Conservation (phyloP, 805 yeast species). For the Komagataella kurtzmanii region DNA sequence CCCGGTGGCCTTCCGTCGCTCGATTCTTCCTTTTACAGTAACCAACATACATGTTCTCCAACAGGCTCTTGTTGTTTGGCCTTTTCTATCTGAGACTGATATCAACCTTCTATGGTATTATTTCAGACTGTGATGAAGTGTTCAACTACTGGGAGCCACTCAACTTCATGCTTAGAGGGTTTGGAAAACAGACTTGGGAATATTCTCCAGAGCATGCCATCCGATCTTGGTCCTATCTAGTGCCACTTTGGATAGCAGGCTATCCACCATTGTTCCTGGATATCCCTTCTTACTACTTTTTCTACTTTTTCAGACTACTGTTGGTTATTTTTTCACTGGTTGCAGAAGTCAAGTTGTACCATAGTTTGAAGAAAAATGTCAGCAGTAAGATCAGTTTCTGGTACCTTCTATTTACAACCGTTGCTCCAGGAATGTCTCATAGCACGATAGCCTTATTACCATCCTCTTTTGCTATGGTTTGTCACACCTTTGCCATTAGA, state of each 20-base stretch:
- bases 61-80: not conserved
- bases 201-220: slow-evolving; percentile 85
- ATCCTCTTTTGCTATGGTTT: slow-evolving; percentile 59
- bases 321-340: slow-evolving; percentile 25
- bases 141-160: slow-evolving; percentile 94
- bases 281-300: slow-evolving; percentile 17
- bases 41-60: not conserved
- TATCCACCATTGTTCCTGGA: not conserved
- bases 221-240: slow-evolving; percentile 70
- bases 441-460: slow-evolving; percentile 83
- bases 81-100: slow-evolving; percentile 15
- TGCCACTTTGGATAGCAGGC: slow-evolving; percentile 23
- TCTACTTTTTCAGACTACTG: slow-evolving; percentile 38
- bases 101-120: slow-evolving; percentile 44
- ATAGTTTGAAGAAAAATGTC: slow-evolving; percentile 22
- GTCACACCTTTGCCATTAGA: slow-evolving; percentile 30
- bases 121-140: slow-evolving; percentile 86
- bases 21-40: not conserved
- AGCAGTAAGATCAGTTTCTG: slow-evolving; percentile 32
- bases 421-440: slow-evolving; percentile 78
- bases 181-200: slow-evolving; percentile 95
- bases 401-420: slow-evolving; percentile 48
- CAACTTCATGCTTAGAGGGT: slow-evolving; percentile 60
- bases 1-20: not conserved
- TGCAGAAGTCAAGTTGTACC: slow-evolving; percentile 41